A percentile compares a stretch with the other conserved stretches of the same genome.
Evolutionary conservation across 176 grass and related monocot genomes (phyloP).

Genomic region (Saccharum spontaneum): DNA sequence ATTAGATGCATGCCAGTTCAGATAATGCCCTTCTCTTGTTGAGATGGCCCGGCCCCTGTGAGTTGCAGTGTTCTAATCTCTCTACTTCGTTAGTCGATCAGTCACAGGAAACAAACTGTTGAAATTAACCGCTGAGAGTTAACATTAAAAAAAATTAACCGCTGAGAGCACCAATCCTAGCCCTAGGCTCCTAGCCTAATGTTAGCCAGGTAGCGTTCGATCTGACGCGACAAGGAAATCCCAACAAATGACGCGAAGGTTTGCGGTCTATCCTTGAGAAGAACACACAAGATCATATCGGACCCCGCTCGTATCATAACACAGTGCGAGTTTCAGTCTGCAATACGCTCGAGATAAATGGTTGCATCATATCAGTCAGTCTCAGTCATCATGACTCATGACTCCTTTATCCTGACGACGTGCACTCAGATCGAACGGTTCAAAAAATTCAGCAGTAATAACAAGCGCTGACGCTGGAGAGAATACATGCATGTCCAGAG

Average conservation of each 20-base stretch:
- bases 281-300: not conserved
- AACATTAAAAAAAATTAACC: not conserved
- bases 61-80: conserved; percentile 30
- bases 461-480: not conserved
- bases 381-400: not conserved
- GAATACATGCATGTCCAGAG: not conserved
- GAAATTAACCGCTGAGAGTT: conserved; percentile 17
- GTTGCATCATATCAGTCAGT: not conserved
- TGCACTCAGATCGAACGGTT: not conserved
- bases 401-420: not conserved
- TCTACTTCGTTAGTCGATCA: not conserved
- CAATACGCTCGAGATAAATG: not conserved
- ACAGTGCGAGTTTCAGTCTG: not conserved
- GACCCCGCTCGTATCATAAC: not conserved
- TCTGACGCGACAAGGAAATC: conserved; percentile 41
- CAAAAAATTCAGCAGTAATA: not conserved
- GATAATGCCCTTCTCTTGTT: not conserved
- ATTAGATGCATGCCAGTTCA: conserved; percentile 22
- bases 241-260: conserved; percentile 22
- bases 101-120: not conserved
- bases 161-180: not conserved
- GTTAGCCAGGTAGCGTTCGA: not conserved
- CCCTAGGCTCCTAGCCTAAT: not conserved
- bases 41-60: not conserved
- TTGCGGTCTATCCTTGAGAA: not conserved